These are phyloP conservation scores for Vitis cinerea DNA, from an alignment of 164 flowering plant genomes.

Conservation along the genomic window DNA sequence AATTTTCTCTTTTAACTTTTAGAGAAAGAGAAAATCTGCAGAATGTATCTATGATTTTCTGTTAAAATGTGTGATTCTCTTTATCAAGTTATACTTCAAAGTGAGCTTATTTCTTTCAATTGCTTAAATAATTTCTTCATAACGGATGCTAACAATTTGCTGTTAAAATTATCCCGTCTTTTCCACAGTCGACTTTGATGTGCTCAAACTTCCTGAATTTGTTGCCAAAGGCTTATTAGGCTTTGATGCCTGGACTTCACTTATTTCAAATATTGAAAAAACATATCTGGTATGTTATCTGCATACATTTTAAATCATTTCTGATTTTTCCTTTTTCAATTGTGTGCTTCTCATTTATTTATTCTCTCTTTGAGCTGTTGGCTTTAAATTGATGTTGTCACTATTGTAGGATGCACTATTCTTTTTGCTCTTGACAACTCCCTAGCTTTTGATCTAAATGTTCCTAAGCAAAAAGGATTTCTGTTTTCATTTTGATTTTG, in stretches of 20 bases:
- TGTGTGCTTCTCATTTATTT: too few species aligned
- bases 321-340: background rate
- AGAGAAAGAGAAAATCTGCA: too few species aligned
- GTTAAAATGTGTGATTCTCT: background rate
- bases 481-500: too few species aligned
- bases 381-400: too few species aligned
- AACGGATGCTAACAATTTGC: background rate
- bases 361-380: too few species aligned
- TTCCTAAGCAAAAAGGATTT: too few species aligned
- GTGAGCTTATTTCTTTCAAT: background rate
- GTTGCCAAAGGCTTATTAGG: constrained; percentile 27
- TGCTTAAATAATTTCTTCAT: constrained; percentile 5
- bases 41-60: too few species aligned
- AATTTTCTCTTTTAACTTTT: too few species aligned
- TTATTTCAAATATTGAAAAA: constrained; percentile 53
- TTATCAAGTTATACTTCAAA: background rate
- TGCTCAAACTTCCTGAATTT: constrained; percentile 29
- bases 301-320: background rate
- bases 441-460: too few species aligned
- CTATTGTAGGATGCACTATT: too few species aligned
- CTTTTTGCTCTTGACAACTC: too few species aligned
- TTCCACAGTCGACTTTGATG: constrained; percentile 26
- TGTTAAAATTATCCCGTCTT: background rate
- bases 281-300: constrained; percentile 42
- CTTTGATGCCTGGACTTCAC: constrained; percentile 61